Evolutionary conservation across 2,329 filamentous ascomycete genomes (phyloP).

Genomic region (Tolypocladium capitatum): DNA sequence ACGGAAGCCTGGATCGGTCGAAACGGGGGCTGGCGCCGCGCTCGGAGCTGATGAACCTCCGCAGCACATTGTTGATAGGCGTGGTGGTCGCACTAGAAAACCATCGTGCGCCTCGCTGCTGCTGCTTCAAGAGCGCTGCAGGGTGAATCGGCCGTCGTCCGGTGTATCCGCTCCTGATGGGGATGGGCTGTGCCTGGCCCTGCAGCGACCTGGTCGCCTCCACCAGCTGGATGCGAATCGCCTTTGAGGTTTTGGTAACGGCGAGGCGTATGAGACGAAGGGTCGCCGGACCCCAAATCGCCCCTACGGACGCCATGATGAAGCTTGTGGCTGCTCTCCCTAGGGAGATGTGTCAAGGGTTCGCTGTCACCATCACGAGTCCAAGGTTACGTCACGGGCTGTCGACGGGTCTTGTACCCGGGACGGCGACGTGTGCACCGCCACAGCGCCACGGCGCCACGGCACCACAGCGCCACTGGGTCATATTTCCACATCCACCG

Average conservation of each 20-base stretch:
- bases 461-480: not conserved
- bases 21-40: constrained; percentile 19
- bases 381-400: not conserved
- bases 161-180: constrained; percentile 25
- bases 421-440: constrained; percentile 14
- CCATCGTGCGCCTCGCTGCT: constrained; percentile 30
- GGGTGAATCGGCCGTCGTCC: constrained; percentile 40
- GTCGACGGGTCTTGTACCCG: not conserved
- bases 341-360: constrained; percentile 2
- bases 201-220: constrained; percentile 30
- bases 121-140: constrained; percentile 36
- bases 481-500: constrained; percentile 1
- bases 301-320: constrained; percentile 40
- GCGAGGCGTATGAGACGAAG: constrained; percentile 41
- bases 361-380: not conserved
- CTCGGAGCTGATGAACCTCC: constrained; percentile 37
- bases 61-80: constrained; percentile 30
- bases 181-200: constrained; percentile 31
- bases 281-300: constrained; percentile 43
- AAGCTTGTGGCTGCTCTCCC: not conserved
- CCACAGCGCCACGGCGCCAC: constrained; percentile 13
- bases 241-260: constrained; percentile 35
- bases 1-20: constrained; percentile 35
- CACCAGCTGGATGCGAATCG: constrained; percentile 36
- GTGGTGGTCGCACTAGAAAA: constrained; percentile 30